These are phyloP conservation scores for Ogataea siamensis DNA, from an alignment of 805 yeast species.

Conservation along the genomic window DNA sequence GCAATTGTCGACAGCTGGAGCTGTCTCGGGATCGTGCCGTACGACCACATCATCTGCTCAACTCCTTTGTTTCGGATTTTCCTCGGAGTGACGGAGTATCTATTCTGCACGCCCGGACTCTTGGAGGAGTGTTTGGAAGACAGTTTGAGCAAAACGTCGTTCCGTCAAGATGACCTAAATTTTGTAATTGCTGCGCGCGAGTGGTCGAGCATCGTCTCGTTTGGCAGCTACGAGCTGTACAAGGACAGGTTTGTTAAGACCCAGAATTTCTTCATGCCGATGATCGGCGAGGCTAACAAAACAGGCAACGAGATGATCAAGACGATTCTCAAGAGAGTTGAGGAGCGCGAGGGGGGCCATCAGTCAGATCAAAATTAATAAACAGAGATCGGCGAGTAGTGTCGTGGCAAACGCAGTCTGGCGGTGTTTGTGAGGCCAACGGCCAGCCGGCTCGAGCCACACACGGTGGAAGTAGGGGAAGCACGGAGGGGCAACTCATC, in stretches of 20 bases:
- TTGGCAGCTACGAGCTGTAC: slow-evolving; percentile 74
- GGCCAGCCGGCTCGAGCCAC: too few species aligned
- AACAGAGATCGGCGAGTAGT: background rate
- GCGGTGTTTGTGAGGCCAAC: background rate
- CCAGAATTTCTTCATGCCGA: slow-evolving; percentile 80
- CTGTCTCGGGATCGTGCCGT: slow-evolving; percentile 80
- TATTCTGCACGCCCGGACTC: slow-evolving; percentile 80
- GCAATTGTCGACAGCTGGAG: slow-evolving; percentile 96
- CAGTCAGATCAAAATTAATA: background rate
- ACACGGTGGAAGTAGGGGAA: background rate
- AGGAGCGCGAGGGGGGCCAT: slow-evolving; percentile 22
- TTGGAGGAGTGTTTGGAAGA: slow-evolving; percentile 79
- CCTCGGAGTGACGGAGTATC: slow-evolving; percentile 88
- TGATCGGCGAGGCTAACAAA: slow-evolving; percentile 82
- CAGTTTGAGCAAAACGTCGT: slow-evolving; percentile 61
- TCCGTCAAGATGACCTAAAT: slow-evolving; percentile 87
- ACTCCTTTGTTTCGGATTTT: slow-evolving; percentile 92
- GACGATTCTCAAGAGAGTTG: slow-evolving; percentile 51
- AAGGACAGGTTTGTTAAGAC: slow-evolving; percentile 70
- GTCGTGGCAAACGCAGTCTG: background rate
- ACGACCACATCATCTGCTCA: slow-evolving; percentile 94
- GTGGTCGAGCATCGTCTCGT: slow-evolving; percentile 81
- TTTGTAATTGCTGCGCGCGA: slow-evolving; percentile 86
- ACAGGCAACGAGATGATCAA: slow-evolving; percentile 94
- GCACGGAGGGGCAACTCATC: background rate